These are phyloP conservation scores for Diddensiella transvaalensis DNA, from an alignment of 805 yeast genomes.

Conservation along the genomic window DNA sequence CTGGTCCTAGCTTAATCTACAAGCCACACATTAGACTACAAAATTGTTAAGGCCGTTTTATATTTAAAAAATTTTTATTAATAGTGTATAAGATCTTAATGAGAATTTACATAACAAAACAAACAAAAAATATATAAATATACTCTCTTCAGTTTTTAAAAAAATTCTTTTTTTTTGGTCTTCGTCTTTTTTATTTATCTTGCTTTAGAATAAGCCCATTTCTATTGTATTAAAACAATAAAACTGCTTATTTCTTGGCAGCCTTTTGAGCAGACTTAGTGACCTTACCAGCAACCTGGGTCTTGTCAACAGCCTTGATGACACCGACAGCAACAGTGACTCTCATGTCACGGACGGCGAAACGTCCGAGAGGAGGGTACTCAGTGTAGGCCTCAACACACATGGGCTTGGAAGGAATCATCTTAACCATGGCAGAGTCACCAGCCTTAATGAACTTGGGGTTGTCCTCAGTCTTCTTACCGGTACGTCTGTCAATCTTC, in stretches of 20 bases:
- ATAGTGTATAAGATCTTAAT: neutral
- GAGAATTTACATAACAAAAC: neutral
- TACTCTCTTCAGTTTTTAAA: neutral
- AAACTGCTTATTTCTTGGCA: constrained; percentile 57
- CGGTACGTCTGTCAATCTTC: constrained; percentile 91
- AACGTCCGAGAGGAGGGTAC: constrained; percentile 97
- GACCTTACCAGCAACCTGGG: constrained; percentile 85
- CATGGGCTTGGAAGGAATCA: constrained; percentile 86
- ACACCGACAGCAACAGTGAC: constrained; percentile 99
- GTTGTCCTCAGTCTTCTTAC: constrained; percentile 82
- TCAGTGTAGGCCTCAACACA: constrained; percentile 93
- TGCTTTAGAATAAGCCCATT: neutral
- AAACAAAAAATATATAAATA: constrained; percentile 2
- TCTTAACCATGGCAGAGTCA: constrained; percentile 90
- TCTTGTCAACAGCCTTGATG: constrained; percentile 90
- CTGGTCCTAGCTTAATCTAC: no score
- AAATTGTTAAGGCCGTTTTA: no score
- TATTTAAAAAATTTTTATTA: no score
- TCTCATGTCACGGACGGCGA: constrained; percentile 99
- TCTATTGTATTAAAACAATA: neutral
- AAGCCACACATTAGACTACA: no score
- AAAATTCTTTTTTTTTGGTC: neutral
- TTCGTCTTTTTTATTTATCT: neutral
- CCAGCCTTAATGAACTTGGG: constrained; percentile 96
- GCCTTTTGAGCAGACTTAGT: constrained; percentile 94